These are phyloP conservation scores for Colletotrichum lindemuthianum DNA, from an alignment of 2,329 filamentous ascomycete genomes.

Conservation along the genomic window DNA sequence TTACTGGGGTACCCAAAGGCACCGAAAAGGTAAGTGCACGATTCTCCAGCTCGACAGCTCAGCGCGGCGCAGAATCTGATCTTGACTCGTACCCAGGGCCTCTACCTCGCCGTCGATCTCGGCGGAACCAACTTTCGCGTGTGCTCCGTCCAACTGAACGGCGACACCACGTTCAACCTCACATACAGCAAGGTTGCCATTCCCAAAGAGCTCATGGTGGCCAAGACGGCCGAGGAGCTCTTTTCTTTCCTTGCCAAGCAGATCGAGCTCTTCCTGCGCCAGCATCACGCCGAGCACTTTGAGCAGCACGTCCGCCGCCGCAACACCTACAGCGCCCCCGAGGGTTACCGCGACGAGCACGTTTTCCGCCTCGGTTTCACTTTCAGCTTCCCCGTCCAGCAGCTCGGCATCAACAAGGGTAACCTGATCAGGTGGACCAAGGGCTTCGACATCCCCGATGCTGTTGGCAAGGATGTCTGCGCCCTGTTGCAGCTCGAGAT, in stretches of 20 bases:
- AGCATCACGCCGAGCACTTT: slow-evolving; percentile 90
- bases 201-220: slow-evolving; percentile 88
- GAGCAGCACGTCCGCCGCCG: slow-evolving; percentile 73
- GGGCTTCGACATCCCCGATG: slow-evolving; percentile 96
- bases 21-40: slow-evolving; percentile 82
- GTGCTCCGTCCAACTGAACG: slow-evolving; percentile 92
- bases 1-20: slow-evolving; percentile 94
- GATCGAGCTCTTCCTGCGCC: slow-evolving; percentile 87
- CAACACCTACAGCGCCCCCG: slow-evolving; percentile 66
- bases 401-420: slow-evolving; percentile 94
- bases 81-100: slow-evolving; percentile 68
- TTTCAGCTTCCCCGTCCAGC: slow-evolving; percentile 96
- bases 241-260: slow-evolving; percentile 94
- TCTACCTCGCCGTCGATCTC: slow-evolving; percentile 97
- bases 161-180: slow-evolving; percentile 93
- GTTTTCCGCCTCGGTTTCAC: slow-evolving; percentile 98
- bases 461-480: slow-evolving; percentile 94
- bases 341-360: slow-evolving; percentile 74
- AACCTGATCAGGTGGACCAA: slow-evolving; percentile 97
- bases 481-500: slow-evolving; percentile 89
- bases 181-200: slow-evolving; percentile 94
- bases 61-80: background rate
- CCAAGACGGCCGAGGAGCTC: slow-evolving; percentile 85
- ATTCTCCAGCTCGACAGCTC: slow-evolving; percentile 19
- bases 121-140: slow-evolving; percentile 98